Percentiles rank a stretch among this genome's conserved stretches.
These are phyloP conservation scores for Arthrobotrys pseudoclavata DNA, from an alignment of 2,329 filamentous ascomycete species.

Conservation along the genomic window DNA sequence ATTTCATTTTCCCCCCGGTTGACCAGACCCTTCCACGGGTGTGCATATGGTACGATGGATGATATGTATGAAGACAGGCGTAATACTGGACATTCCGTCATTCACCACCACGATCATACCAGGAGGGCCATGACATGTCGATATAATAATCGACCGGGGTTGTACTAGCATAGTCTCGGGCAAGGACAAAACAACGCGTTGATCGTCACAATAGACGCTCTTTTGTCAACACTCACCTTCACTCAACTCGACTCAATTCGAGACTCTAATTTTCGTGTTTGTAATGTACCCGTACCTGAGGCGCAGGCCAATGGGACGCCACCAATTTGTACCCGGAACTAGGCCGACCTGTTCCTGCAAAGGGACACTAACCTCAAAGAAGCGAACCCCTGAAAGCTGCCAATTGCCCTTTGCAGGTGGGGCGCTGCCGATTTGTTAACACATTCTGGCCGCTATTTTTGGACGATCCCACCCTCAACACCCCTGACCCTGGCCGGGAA, in stretches of 20 bases:
- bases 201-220: constrained; percentile 45
- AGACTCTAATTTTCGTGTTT: too few species aligned
- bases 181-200: constrained; percentile 25
- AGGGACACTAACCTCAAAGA: constrained; percentile 46
- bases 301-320: constrained; percentile 27
- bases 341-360: neutral
- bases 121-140: too few species aligned
- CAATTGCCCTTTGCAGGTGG: constrained; percentile 34
- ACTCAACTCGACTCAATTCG: neutral
- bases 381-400: constrained; percentile 51
- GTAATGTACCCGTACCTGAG: constrained; percentile 41
- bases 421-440: constrained; percentile 45
- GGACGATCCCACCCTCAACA: constrained; percentile 44
- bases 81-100: neutral
- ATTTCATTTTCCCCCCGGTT: neutral
- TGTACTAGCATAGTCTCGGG: too few species aligned
- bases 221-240: constrained; percentile 14
- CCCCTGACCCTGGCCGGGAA: constrained; percentile 35
- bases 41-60: neutral
- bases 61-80: neutral
- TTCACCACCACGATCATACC: neutral
- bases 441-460: constrained; percentile 44
- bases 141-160: neutral
- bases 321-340: constrained; percentile 32
- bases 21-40: neutral